Evolutionary conservation across 805 yeast genomes (phyloP).

Genomic region (Cephaloascus albidus): DNA sequence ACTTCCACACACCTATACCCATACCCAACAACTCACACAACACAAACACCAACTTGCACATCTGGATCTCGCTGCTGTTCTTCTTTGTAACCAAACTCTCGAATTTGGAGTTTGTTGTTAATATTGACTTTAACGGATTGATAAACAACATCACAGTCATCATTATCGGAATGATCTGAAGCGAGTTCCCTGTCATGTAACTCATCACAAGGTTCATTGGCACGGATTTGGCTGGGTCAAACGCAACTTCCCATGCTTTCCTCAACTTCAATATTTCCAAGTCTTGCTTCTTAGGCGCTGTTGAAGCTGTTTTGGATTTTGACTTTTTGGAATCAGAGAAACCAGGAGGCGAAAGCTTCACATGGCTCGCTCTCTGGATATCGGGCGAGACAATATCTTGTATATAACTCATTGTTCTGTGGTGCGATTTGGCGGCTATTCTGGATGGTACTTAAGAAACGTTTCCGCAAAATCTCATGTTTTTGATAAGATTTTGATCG

Average conservation of each 20-base stretch:
- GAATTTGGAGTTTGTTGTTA: constrained; percentile 49
- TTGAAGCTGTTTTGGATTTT: neutral
- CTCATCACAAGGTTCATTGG: constrained; percentile 89
- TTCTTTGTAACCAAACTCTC: constrained; percentile 28
- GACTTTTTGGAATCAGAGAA: neutral
- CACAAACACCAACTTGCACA: constrained; percentile 14
- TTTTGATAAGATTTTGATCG: too few relatives aligned
- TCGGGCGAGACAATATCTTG: neutral
- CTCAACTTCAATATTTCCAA: constrained; percentile 35
- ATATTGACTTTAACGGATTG: constrained; percentile 67
- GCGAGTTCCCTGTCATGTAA: constrained; percentile 84
- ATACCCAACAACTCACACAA: constrained; percentile 44
- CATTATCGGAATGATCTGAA: constrained; percentile 85
- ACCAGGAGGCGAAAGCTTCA: neutral
- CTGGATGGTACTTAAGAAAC: too few relatives aligned
- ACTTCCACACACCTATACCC: constrained; percentile 75
- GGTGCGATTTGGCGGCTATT: too few relatives aligned
- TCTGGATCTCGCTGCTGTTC: constrained; percentile 17
- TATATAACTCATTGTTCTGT: neutral
- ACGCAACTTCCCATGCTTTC: constrained; percentile 83
- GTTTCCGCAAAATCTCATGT: too few relatives aligned
- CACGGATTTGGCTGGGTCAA: constrained; percentile 71
- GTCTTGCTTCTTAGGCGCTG: constrained; percentile 5
- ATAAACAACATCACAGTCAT: constrained; percentile 81
- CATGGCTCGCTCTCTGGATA: neutral